phyloP scores from a whole-genome alignment of 2,329 filamentous ascomycete species.

The Aspergillus costaricaensis region DNA sequence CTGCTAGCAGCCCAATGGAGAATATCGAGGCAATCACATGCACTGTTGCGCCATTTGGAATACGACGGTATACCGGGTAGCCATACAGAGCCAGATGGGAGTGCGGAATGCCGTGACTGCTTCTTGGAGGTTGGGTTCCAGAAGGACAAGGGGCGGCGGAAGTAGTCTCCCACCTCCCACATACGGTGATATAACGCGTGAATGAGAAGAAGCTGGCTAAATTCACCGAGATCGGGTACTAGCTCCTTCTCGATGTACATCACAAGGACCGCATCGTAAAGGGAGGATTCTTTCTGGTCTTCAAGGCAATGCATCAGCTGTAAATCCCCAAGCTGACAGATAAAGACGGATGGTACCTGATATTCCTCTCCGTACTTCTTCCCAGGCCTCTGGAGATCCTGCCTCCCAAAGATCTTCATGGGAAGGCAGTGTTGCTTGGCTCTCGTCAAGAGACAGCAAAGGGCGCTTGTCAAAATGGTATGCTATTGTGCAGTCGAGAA shows the following conservation, averaged over 20 bases:
- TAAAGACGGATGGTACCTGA: slow-evolving; percentile 20
- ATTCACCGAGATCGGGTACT: slow-evolving; percentile 49
- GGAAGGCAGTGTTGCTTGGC: slow-evolving; percentile 42
- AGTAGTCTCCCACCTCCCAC: slow-evolving; percentile 52
- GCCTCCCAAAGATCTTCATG: slow-evolving; percentile 47
- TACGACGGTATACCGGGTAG: slow-evolving; percentile 51
- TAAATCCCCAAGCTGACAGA: neutral
- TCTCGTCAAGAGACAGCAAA: slow-evolving; percentile 44
- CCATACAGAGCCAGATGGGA: slow-evolving; percentile 45
- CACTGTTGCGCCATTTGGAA: slow-evolving; percentile 49
- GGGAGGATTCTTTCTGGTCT: slow-evolving; percentile 35
- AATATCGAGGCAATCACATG: slow-evolving; percentile 54
- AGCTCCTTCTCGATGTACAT: slow-evolving; percentile 54
- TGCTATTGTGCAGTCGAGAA: slow-evolving; percentile 45
- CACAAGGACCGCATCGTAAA: slow-evolving; percentile 47
- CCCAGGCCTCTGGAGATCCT: slow-evolving; percentile 36
- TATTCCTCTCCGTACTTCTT: slow-evolving; percentile 24
- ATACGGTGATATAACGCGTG: slow-evolving; percentile 54
- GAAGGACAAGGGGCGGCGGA: slow-evolving; percentile 48
- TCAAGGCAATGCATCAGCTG: slow-evolving; percentile 3
- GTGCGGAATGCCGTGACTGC: slow-evolving; percentile 37
- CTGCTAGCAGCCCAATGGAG: slow-evolving; percentile 61
- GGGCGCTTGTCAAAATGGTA: slow-evolving; percentile 42
- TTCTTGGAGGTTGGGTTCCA: slow-evolving; percentile 49
- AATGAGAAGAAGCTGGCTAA: slow-evolving; percentile 52